Evolutionary conservation across 768 basidiomycete genomes (phyloP).

Genomic region (Thelephora ganbajun): DNA sequence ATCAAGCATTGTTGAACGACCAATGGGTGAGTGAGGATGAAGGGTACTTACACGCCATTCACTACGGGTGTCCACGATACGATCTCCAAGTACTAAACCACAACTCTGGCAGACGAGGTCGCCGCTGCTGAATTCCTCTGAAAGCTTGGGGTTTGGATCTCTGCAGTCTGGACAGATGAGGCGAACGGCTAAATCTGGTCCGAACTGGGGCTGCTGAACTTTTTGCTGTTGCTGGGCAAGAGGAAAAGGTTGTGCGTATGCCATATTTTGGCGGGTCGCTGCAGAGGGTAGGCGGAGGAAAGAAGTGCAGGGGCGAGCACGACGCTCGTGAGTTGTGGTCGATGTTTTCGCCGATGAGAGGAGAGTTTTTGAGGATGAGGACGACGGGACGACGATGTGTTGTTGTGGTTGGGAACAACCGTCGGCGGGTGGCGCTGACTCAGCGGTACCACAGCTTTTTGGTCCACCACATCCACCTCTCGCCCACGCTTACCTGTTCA

Average conservation of each 20-base stretch:
- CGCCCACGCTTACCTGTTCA: background rate
- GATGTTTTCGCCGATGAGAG: background rate
- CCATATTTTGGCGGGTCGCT: conserved; percentile 24
- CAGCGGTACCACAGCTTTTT: background rate
- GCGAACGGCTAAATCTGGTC: conserved; percentile 75
- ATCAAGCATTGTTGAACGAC: conserved; percentile 6
- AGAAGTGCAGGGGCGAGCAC: background rate
- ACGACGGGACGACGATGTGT: background rate
- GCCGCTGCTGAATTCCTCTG: conserved; percentile 95
- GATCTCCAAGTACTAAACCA: conserved; percentile 90
- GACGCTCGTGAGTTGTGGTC: background rate
- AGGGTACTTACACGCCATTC: conserved; percentile 80
- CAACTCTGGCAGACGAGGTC: conserved; percentile 93
- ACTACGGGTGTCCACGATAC: conserved; percentile 93
- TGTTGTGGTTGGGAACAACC: background rate
- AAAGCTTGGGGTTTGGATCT: conserved; percentile 85
- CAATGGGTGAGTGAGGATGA: conserved; percentile 5
- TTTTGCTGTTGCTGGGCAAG: conserved; percentile 45
- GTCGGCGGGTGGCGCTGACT: background rate
- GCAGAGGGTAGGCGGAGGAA: background rate
- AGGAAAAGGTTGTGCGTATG: conserved; percentile 70
- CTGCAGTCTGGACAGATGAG: conserved; percentile 93
- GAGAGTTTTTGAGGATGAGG: background rate
- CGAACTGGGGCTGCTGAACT: conserved; percentile 44
- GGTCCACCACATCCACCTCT: background rate